Evolutionary conservation across 768 basidiomycete species (phyloP).

Genomic region (Tephrocybe sp.): DNA sequence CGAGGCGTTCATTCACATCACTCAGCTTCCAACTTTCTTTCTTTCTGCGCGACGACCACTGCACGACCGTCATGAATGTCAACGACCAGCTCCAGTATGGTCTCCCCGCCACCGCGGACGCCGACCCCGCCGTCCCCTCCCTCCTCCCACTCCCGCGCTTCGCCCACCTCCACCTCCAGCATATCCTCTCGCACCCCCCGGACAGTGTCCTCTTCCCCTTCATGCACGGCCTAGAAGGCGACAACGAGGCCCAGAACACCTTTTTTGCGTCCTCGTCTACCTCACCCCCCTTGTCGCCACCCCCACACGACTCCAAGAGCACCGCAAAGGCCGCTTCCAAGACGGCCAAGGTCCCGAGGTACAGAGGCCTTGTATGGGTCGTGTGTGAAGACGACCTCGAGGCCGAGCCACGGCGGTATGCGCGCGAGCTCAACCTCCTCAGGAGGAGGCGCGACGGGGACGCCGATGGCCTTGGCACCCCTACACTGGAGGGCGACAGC

Average conservation of each 20-base stretch:
- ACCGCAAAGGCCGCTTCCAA: not conserved
- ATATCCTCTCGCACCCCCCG: slow-evolving; percentile 69
- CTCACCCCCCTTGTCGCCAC: not conserved
- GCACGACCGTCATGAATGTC: not conserved
- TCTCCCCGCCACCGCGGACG: not conserved
- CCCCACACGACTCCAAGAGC: not conserved
- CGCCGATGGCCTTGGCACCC: not conserved
- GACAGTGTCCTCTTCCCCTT: slow-evolving; percentile 88
- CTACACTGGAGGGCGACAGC: slow-evolving; percentile 16
- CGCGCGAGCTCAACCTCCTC: slow-evolving; percentile 26
- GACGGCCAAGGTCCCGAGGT: slow-evolving; percentile 32
- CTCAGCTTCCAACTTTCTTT: not conserved
- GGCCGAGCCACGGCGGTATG: slow-evolving; percentile 18
- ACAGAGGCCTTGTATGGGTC: slow-evolving; percentile 84
- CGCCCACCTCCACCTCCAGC: slow-evolving; percentile 58
- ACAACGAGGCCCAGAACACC: slow-evolving; percentile 74
- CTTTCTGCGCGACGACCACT: slow-evolving; percentile 3
- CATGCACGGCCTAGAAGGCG: slow-evolving; percentile 82
- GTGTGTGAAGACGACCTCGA: slow-evolving; percentile 70
- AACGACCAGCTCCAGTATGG: slow-evolving; percentile 2
- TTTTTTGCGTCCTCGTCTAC: slow-evolving; percentile 61
- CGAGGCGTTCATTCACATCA: slow-evolving; percentile 10
- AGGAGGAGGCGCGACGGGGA: slow-evolving; percentile 25
- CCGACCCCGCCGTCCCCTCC: not conserved
- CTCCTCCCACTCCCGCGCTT: slow-evolving; percentile 47